Base-by-base conservation (phyloP, 306 rosid species). In the Casuarina equisetifolia region DNA sequence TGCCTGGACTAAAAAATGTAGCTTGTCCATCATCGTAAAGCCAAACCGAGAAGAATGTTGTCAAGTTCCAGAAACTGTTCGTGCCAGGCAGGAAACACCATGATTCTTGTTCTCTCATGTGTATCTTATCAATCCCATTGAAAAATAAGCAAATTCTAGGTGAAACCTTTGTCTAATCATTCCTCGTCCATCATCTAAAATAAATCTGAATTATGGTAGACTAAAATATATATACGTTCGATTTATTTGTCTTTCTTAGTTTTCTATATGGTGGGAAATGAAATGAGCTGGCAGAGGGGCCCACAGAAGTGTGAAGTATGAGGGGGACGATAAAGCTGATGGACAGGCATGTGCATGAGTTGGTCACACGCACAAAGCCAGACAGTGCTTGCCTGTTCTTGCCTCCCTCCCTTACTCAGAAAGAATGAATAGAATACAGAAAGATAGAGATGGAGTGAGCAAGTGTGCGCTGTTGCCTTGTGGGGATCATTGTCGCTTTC, bases 241-340 rank as follows among this genome's bases (percentile, higher is more conserved):
- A 25, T 25, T 25, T 25, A 25, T 25, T 25, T 25, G 32, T 25
- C 32, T 25, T 25, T 25, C 32, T 25, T 25, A 25, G 32, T 25
- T 25, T 25, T 25, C 32, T 25, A 0, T 25, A 25, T 0, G 32
- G 32, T 25, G 0, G 1, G 32, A 10, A 57, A 63, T 19, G 63
- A 42, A 61, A 69, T 50, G 80, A 70, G 84, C 67, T 80, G 76
- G 80, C 45, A 42, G 70, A 32, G 79, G 80, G 48, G 55, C 63
- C 73, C 63, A 5, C 1, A 39, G 73, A 81, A 72, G 70, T 55
- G 71, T 73, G 68, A 25, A 46, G 67, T 50, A 13, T 1, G 45
- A 69, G 62, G 79, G n/a, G 43, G 15, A 44, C 48, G 46, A 69
- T 48, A 81, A 76, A 76, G 74, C 54, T 52, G 80, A 64, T 1